These are phyloP conservation scores for Lentinus brumalis DNA, from an alignment of 768 basidiomycete genomes.

Conservation along the genomic window DNA sequence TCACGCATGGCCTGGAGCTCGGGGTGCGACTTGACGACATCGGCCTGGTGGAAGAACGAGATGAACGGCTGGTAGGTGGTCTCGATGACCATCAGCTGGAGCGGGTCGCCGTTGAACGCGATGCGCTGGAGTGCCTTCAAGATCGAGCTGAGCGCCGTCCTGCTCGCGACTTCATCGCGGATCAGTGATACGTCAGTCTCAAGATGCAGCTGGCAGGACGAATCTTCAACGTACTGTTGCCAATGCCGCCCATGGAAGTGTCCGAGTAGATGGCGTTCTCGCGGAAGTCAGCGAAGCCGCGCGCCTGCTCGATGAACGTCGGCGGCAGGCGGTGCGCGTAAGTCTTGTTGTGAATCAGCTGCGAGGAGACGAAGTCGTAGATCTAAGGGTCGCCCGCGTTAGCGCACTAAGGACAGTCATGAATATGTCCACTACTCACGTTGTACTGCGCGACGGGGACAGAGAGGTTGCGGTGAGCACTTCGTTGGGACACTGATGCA, in stretches of 20 bases:
- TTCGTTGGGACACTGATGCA: not conserved
- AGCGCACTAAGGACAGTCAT: not conserved
- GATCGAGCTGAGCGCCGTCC: conserved; percentile 74
- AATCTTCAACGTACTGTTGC: conserved; percentile 64
- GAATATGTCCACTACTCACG: conserved; percentile 42
- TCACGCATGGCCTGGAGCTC: conserved; percentile 65
- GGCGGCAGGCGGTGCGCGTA: conserved; percentile 81
- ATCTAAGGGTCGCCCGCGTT: conserved; percentile 44
- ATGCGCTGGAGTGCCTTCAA: conserved; percentile 74
- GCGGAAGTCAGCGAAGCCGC: conserved; percentile 76
- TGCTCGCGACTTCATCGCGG: conserved; percentile 67
- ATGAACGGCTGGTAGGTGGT: conserved; percentile 91
- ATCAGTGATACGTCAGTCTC: conserved; percentile 2
- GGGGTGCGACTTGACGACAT: conserved; percentile 56
- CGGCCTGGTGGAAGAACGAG: conserved; percentile 81
- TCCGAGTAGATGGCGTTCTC: conserved; percentile 76
- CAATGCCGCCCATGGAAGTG: conserved; percentile 61
- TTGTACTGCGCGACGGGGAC: conserved; percentile 57
- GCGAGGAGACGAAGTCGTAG: conserved; percentile 75
- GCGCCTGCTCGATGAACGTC: conserved; percentile 73
- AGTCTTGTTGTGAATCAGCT: conserved; percentile 80
- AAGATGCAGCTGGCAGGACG: conserved; percentile 2
- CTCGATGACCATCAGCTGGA: conserved; percentile 77
- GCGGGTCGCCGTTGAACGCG: conserved; percentile 75
- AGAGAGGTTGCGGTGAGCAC: conserved; percentile 17